Evolutionary conservation across 352 stramenopile genomes (phyloP).

Genomic region (Peronosclerospora sorghi): DNA sequence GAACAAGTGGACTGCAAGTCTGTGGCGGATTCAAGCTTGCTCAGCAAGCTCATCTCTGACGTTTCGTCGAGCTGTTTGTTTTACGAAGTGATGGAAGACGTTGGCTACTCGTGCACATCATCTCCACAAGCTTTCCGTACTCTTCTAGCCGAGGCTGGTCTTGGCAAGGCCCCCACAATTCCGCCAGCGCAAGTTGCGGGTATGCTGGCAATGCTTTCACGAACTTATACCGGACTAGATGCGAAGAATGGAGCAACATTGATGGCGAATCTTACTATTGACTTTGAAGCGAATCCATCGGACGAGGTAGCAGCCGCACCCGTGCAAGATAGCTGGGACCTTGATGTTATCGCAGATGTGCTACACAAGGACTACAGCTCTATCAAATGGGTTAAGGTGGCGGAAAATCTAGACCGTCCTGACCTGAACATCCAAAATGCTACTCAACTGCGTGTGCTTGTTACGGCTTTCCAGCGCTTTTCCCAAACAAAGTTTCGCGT

Average conservation of each 20-base stretch:
- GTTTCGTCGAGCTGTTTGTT: slow-evolving; percentile 75
- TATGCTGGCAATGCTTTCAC: slow-evolving; percentile 83
- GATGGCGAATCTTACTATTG: slow-evolving; percentile 73
- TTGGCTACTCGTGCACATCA: slow-evolving; percentile 79
- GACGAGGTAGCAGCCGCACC: slow-evolving; percentile 17
- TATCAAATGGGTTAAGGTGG: slow-evolving; percentile 81
- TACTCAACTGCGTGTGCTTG: slow-evolving; percentile 54
- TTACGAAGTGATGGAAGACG: slow-evolving; percentile 86
- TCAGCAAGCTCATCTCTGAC: slow-evolving; percentile 73
- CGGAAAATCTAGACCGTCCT: slow-evolving; percentile 74
- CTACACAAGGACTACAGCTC: slow-evolving; percentile 74
- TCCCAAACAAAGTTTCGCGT: slow-evolving; percentile 76
- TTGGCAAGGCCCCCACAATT: slow-evolving; percentile 73
- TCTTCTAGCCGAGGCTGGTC: slow-evolving; percentile 68
- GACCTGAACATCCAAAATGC: slow-evolving; percentile 57
- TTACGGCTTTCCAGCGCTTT: slow-evolving; percentile 72
- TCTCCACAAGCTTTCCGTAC: slow-evolving; percentile 71
- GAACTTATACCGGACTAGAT: slow-evolving; percentile 63
- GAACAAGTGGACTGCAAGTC: slow-evolving; percentile 76
- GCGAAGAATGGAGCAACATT: slow-evolving; percentile 57
- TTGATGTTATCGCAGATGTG: slow-evolving; percentile 80
- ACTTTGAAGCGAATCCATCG: slow-evolving; percentile 40
- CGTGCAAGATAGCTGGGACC: slow-evolving; percentile 54
- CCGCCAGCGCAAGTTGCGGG: slow-evolving; percentile 77
- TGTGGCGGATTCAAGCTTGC: slow-evolving; percentile 40